phyloP scores from a whole-genome alignment of 129 eudicot genomes.

The Artemisia argyi region DNA sequence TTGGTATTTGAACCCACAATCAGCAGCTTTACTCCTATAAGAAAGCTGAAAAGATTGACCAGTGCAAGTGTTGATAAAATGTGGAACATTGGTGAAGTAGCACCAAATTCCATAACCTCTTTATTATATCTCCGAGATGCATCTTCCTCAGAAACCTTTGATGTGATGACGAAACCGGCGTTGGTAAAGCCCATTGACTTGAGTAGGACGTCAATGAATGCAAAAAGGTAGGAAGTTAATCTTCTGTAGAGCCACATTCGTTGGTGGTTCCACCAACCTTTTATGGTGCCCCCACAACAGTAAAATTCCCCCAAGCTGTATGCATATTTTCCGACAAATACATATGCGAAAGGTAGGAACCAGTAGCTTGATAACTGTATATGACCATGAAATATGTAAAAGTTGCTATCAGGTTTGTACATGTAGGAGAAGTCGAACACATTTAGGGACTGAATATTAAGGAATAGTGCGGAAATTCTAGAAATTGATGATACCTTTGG shows the following conservation, averaged over 20 bases:
- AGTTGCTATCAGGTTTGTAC: too few relatives aligned
- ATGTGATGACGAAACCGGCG: constrained; percentile 21
- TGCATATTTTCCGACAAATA: too few relatives aligned
- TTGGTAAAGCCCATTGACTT: constrained; percentile 25
- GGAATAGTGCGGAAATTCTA: neutral
- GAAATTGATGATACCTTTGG: constrained; percentile 29
- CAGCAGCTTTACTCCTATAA: constrained; percentile 7
- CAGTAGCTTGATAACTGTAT: constrained; percentile 8
- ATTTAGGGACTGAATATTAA: neutral
- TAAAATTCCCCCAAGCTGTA: too few relatives aligned
- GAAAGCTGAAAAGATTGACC: constrained; percentile 20
- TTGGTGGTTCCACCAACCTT: constrained; percentile 46
- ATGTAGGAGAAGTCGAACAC: neutral
- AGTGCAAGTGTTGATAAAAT: constrained; percentile 34
- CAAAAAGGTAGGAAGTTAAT: constrained; percentile 37
- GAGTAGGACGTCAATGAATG: constrained; percentile 20
- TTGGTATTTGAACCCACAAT: constrained; percentile 4
- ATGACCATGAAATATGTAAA: too few relatives aligned
- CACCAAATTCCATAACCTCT: too few relatives aligned
- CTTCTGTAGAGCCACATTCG: constrained; percentile 40
- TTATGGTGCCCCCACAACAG: too few relatives aligned
- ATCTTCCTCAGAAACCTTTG: too few relatives aligned
- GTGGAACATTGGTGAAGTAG: constrained; percentile 26
- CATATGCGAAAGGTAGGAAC: too few relatives aligned
- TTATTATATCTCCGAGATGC: too few relatives aligned